Evolutionary conservation across 2,329 filamentous ascomycete species (phyloP).

Genomic region (Aureobasidium vineae): DNA sequence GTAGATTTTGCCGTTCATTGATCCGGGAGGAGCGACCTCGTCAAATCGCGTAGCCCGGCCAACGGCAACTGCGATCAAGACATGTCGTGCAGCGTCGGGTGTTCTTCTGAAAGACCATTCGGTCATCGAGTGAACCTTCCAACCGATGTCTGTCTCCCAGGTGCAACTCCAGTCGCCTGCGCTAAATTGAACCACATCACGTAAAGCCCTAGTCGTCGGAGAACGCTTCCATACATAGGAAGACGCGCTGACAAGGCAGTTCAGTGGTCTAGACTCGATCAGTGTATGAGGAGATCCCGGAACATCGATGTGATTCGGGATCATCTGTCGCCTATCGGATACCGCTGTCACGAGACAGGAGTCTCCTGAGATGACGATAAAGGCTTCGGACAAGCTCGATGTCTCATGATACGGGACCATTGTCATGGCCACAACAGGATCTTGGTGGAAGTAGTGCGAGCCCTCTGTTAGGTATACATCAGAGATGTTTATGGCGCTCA

Average conservation of each 20-base stretch:
- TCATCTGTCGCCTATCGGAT: slow-evolving; percentile 43
- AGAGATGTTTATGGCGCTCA: slow-evolving; percentile 33
- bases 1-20: slow-evolving; percentile 49
- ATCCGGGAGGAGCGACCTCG: slow-evolving; percentile 21
- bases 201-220: neutral
- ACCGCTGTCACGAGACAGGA: slow-evolving; percentile 51
- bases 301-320: slow-evolving; percentile 44
- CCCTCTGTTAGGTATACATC: slow-evolving; percentile 41
- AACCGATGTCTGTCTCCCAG: slow-evolving; percentile 53
- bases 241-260: slow-evolving; percentile 52
- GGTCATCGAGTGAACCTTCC: slow-evolving; percentile 59
- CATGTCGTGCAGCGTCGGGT: slow-evolving; percentile 43
- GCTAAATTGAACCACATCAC: slow-evolving; percentile 11
- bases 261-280: slow-evolving; percentile 47
- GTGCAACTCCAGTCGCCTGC: slow-evolving; percentile 26
- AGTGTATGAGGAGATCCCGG: slow-evolving; percentile 46
- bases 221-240: slow-evolving; percentile 38
- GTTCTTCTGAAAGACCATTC: slow-evolving; percentile 59
- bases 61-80: slow-evolving; percentile 61
- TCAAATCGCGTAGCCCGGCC: slow-evolving; percentile 31
- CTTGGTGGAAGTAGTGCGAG: slow-evolving; percentile 37
- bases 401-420: slow-evolving; percentile 9
- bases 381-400: neutral
- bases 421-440: slow-evolving; percentile 37
- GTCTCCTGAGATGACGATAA: slow-evolving; percentile 30